Percentiles rank a stretch among this genome's conserved stretches.
Evolutionary conservation across 2,329 filamentous ascomycete genomes (phyloP).

Genomic region (Neurospora crassa): DNA sequence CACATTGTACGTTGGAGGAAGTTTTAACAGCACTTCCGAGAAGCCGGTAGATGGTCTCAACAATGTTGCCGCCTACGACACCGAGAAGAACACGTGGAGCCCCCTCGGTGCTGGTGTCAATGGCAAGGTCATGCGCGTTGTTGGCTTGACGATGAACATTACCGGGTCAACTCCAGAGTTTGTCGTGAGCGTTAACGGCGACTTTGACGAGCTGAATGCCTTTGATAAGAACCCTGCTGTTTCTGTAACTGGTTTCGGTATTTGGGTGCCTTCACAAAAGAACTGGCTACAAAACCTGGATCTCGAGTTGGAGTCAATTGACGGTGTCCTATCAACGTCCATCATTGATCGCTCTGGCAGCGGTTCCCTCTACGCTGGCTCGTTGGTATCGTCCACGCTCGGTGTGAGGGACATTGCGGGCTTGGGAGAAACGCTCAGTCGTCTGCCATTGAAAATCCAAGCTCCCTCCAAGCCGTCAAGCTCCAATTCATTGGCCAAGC

Average conservation of each 20-base stretch:
- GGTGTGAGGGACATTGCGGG: constrained; percentile 63
- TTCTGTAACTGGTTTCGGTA: constrained; percentile 64
- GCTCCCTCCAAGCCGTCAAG: constrained; percentile 21
- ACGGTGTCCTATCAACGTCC: constrained; percentile 61
- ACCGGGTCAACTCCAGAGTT: constrained; percentile 58
- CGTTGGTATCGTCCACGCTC: constrained; percentile 65
- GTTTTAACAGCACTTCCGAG: constrained; percentile 66
- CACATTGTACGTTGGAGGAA: constrained; percentile 71
- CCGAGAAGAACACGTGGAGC: constrained; percentile 58
- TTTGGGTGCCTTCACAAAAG: constrained; percentile 78
- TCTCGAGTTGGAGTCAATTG: constrained; percentile 53
- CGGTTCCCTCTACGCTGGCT: constrained; percentile 71
- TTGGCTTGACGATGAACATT: constrained; percentile 71
- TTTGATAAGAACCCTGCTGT: constrained; percentile 55
- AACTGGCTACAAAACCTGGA: constrained; percentile 85
- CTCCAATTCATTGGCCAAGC: constrained; percentile 30
- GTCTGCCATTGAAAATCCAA: constrained; percentile 48
- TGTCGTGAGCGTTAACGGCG: constrained; percentile 70
- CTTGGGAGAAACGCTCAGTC: constrained; percentile 45
- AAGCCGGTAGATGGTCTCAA: constrained; percentile 55
- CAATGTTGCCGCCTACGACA: constrained; percentile 70
- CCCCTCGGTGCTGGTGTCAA: constrained; percentile 79
- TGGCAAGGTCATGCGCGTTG: constrained; percentile 64
- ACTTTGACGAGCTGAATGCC: constrained; percentile 62
- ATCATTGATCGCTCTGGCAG: constrained; percentile 55